Evolutionary conservation across 192 early-diverging fungal genomes (phyloP).

Genomic region (Cetraspora pellucida): DNA sequence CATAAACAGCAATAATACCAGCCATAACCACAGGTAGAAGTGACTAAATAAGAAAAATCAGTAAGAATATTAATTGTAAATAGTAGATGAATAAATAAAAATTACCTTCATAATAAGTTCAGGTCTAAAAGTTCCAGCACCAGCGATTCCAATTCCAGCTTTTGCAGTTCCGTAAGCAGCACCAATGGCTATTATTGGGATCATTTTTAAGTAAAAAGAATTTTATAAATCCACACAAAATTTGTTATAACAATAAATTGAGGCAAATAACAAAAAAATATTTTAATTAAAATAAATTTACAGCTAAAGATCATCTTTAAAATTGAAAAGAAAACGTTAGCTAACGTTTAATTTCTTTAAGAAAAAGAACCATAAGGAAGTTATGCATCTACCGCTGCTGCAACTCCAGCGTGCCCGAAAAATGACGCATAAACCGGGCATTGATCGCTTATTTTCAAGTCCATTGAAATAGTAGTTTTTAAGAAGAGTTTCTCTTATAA

Average conservation of each 20-base stretch:
- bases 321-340: slow-evolving; percentile 5
- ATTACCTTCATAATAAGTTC: slow-evolving; percentile 81
- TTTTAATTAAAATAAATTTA: slow-evolving; percentile 41
- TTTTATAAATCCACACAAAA: neutral
- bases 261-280: neutral
- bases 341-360: neutral
- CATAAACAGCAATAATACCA: slow-evolving; percentile 98
- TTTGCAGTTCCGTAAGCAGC: slow-evolving; percentile 99
- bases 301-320: slow-evolving; percentile 70
- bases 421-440: slow-evolving; percentile 92
- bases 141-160: slow-evolving; percentile 94
- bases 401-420: slow-evolving; percentile 91
- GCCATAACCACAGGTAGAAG: slow-evolving; percentile 98
- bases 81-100: neutral
- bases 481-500: neutral
- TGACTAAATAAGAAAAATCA: slow-evolving; percentile 41
- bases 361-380: neutral
- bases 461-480: neutral
- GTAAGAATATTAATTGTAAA: neutral
- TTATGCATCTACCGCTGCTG: slow-evolving; percentile 69
- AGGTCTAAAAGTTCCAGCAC: slow-evolving; percentile 92
- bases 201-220: neutral
- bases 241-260: neutral
- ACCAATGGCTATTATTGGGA: slow-evolving; percentile 67
- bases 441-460: neutral